Percentiles rank a stretch among this genome's conserved stretches.
Conservation (phyloP, 306 rosid genomes). For the Chamaecrista fasciculata region DNA sequence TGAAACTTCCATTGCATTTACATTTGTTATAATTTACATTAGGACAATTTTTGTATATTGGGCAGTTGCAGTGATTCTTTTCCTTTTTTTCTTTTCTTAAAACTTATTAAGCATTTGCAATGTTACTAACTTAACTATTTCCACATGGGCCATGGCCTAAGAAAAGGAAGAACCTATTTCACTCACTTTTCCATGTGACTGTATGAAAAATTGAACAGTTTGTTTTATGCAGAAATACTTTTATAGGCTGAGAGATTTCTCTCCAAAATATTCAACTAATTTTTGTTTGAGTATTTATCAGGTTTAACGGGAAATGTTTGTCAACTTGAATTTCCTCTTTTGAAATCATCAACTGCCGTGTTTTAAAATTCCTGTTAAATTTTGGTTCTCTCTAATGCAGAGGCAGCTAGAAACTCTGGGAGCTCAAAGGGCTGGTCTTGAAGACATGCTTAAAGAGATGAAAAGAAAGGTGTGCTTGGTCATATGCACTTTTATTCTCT, state of each 20-base stretch:
- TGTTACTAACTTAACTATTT: background rate
- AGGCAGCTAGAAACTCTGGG: conserved; percentile 97
- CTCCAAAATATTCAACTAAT: background rate
- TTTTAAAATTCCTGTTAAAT: conserved; percentile 21
- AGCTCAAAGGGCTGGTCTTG: conserved; percentile 99
- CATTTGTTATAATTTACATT: background rate
- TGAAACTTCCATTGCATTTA: background rate
- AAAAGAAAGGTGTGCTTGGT: conserved; percentile 75
- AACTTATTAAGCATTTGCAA: background rate
- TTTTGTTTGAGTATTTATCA: background rate
- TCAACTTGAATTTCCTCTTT: background rate
- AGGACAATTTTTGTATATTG: background rate
- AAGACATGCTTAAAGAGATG: conserved; percentile 99
- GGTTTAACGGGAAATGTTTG: background rate
- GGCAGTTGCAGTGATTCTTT: background rate
- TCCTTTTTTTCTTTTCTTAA: background rate
- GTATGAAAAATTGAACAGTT: background rate
- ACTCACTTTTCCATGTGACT: background rate
- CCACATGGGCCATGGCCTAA: background rate
- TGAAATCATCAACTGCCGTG: background rate
- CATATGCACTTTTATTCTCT: background rate
- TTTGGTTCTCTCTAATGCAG: conserved; percentile 54
- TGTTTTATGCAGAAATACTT: background rate
- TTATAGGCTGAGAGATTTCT: conserved; percentile 4
- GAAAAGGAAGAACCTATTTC: background rate